Evolutionary conservation across 192 early-diverging fungal genomes (phyloP).

Genomic region (Entomortierella beljakovae): DNA sequence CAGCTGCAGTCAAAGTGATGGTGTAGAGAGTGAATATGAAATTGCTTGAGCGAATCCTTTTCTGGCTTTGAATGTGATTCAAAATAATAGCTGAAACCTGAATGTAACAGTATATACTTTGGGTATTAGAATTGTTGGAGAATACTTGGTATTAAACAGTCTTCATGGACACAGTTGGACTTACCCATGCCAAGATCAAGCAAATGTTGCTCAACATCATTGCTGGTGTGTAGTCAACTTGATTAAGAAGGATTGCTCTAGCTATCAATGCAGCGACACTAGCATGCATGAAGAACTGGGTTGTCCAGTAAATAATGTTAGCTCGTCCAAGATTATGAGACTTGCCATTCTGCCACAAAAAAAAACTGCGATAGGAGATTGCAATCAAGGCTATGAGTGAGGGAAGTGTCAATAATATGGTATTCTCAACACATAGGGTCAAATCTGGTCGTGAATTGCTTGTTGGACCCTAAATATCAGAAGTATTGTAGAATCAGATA

Average conservation of each 20-base stretch:
- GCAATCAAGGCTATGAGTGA: constrained; percentile 25
- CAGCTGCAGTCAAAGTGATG: constrained; percentile 20
- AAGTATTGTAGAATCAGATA: background rate
- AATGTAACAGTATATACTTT: background rate
- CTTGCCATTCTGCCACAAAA: constrained; percentile 25
- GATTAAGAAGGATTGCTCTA: constrained; percentile 17
- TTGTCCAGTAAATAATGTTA: constrained; percentile 43
- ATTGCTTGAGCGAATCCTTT: constrained; percentile 30
- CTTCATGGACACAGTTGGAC: background rate
- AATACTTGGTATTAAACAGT: background rate
- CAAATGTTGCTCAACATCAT: constrained; percentile 37
- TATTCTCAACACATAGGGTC: constrained; percentile 44
- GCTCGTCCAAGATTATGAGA: constrained; percentile 30
- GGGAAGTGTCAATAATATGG: constrained; percentile 29
- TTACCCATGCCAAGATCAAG: constrained; percentile 22
- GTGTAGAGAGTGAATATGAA: constrained; percentile 34
- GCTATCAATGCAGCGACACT: constrained; percentile 25
- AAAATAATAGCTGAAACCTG: constrained; percentile 12
- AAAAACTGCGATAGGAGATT: background rate
- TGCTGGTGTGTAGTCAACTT: constrained; percentile 17
- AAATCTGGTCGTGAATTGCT: constrained; percentile 14
- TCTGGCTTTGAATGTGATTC: constrained; percentile 37
- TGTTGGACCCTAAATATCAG: constrained; percentile 35
- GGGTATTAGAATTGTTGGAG: constrained; percentile 2
- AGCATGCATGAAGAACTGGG: constrained; percentile 38